These are phyloP conservation scores for Azolla pinnata DNA, from an alignment of 75 land plant species.

Conservation along the genomic window DNA sequence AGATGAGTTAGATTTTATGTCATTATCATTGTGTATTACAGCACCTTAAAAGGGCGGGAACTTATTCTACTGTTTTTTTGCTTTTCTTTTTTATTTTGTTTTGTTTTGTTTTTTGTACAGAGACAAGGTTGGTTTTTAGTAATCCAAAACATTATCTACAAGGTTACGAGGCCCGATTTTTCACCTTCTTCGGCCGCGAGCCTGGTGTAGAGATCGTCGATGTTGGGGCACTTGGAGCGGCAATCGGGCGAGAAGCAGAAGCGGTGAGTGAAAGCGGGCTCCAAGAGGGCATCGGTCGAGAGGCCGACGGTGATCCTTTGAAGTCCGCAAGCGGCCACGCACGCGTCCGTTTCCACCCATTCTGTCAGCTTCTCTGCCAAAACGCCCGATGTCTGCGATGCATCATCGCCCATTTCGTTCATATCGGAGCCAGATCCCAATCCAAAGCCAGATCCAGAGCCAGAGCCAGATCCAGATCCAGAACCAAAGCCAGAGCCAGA, in stretches of 20 bases:
- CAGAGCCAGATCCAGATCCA: no score
- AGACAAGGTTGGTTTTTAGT: neutral
- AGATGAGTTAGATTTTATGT: no score
- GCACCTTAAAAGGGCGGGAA: no score
- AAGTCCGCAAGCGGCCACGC: conserved; percentile 8
- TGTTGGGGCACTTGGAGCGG: conserved; percentile 13
- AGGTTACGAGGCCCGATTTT: no score
- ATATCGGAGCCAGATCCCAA: no score
- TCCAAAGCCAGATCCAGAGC: no score
- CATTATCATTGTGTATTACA: no score
- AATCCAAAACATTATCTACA: neutral
- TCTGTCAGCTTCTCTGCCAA: conserved; percentile 8
- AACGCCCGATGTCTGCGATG: conserved; percentile 12
- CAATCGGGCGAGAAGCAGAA: conserved; percentile 11
- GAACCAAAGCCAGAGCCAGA: no score
- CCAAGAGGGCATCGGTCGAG: conserved; percentile 14
- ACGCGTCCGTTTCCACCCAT: conserved; percentile 20
- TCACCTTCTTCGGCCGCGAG: conserved; percentile 26
- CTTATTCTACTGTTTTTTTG: no score
- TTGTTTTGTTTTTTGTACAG: neutral
- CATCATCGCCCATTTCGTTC: no score
- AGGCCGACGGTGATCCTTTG: conserved; percentile 12
- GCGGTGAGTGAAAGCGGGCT: neutral
- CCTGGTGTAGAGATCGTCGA: conserved; percentile 13
- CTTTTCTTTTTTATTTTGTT: no score